Evolutionary conservation across 495 filamentous ascomycete species (phyloP), one percentile per base, ranked within the genome.

Genomic region (Polyplosphaeria fusca): DNA sequence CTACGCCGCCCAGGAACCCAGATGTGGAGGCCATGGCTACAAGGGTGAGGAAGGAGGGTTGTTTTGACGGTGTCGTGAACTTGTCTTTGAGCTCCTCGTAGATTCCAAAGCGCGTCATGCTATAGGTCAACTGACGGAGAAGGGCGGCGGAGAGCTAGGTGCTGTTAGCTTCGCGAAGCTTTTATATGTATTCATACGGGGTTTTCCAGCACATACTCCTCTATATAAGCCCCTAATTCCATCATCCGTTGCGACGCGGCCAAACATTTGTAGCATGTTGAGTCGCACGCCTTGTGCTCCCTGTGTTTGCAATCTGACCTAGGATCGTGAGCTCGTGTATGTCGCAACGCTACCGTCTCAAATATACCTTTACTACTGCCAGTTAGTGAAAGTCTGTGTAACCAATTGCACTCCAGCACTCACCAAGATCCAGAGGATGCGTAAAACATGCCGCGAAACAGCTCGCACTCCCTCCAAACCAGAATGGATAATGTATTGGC

Each of bases 391-490:
- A 14, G 14, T 35, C 14, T 7, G 7, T 35, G 30, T 35, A 35
- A 35, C 14, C 7, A 7, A 35, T 7, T 35, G 14, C 30, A 35
- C n/a, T n/a, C 30, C 30, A 35, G 30, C n/a, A 43, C 82, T 65
- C 74, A 89, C 86, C 77, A 37, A 88, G 77, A 80, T 95, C 89
- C 63, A 96, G 76, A 24, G 91, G 91, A 76, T 96, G 91, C 27
- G 91, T 96, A 20, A 94, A 83, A 60, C 82, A 83, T 11, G 91
- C 91, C 30, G 91, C 91, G 74, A 94, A 85, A 70, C 87, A 92
- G 60, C 86, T 91, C 18, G 91, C 88, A 66, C 86, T 92, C 20
- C 91, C 91, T 35, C 91, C 91, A 72, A 96, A 95, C 91, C 91
- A 96, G 74, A 96, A 93, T 2, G 74, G 74, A 63, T 76, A 76